Base-by-base conservation (phyloP, 169 alveolate genomes). In the Plasmodium inui region DNA sequence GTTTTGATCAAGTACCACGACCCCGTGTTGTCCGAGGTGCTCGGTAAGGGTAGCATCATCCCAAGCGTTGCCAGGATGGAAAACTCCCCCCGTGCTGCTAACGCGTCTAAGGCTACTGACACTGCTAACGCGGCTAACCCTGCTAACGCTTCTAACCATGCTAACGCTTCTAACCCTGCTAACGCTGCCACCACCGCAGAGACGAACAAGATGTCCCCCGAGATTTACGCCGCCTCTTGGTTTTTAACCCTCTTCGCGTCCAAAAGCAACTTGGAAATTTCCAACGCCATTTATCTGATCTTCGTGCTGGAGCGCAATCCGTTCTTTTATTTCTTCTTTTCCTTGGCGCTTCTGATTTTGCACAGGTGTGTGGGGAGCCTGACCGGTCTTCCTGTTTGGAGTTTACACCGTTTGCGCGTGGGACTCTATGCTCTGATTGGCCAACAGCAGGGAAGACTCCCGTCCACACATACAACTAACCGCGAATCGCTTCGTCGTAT, bases 161-260 rank as follows among this genome's bases (percentile, higher is more conserved):
- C 8, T 2, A n/a, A 41, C 26, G 17, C 14, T 10, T 9, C 17
- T 37, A 37, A 37, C 28, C 8, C 32, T 44, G n/a, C 5, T 6
- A 26, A 32, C 82, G 17, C 72, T 12, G 19, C 28, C 12, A 12
- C 79, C 76, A 37, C 39, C 44, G 84, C 78, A 94, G 97, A 96
- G 82, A 39, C 57, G 57, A 93, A 94, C 71, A 84, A 76, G 44
- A 94, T 95, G 85, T 82, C 96, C 17, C 97, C 97, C 7, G 97
- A 96, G 84, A 93, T 96, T 74, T 96, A 96, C 82, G 97, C 96
- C 44, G 92, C 97, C 19, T 96, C 97, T 6, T 96, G 97, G 97
- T 96, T 96, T 50, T 72, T 96, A 34, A 96, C 97, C 19, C 82
- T 96, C 55, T 96, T 96, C 70, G 95, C 97, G 1, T 96, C 97